Evolutionary conservation across 2,329 filamentous ascomycete genomes (phyloP).

Genomic region (Botrytis byssoidea): DNA sequence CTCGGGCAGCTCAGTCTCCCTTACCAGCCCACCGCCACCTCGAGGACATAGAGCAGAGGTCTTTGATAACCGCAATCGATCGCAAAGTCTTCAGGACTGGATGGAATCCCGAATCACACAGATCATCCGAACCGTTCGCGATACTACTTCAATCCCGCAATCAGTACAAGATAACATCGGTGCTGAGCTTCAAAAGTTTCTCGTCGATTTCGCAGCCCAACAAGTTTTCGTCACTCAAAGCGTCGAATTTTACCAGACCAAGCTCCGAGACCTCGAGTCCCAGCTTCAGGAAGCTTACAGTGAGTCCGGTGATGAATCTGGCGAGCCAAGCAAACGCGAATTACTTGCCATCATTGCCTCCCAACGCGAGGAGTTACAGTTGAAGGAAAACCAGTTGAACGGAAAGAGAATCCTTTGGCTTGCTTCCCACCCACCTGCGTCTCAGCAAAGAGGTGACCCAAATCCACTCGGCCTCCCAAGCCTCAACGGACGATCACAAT

Average conservation of each 20-base stretch:
- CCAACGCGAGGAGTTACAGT: constrained; percentile 15
- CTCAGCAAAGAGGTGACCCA: background rate
- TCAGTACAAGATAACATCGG: constrained; percentile 7
- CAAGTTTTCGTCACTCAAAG: constrained; percentile 10
- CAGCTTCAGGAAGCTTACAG: background rate
- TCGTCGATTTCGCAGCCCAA: constrained; percentile 9
- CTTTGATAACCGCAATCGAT: background rate
- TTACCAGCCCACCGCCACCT: background rate
- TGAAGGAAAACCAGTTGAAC: constrained; percentile 18
- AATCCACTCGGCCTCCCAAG: background rate
- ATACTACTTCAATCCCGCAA: background rate
- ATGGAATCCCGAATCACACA: background rate
- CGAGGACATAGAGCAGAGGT: background rate
- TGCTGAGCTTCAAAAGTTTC: constrained; percentile 3
- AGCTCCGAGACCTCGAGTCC: constrained; percentile 4
- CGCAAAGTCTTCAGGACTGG: background rate
- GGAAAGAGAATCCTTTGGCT: constrained; percentile 19
- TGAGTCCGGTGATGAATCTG: background rate
- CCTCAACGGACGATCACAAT: background rate
- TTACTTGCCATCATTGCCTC: background rate
- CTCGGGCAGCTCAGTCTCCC: background rate
- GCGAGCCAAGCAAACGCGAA: background rate
- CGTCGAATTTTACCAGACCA: background rate
- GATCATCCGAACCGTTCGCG: background rate
- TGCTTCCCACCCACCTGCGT: constrained; percentile 16